Evolutionary conservation across 768 basidiomycete genomes (phyloP), one percentile per base, ranked within the genome.

Genomic region (Lepiota brunneoincarnata): DNA sequence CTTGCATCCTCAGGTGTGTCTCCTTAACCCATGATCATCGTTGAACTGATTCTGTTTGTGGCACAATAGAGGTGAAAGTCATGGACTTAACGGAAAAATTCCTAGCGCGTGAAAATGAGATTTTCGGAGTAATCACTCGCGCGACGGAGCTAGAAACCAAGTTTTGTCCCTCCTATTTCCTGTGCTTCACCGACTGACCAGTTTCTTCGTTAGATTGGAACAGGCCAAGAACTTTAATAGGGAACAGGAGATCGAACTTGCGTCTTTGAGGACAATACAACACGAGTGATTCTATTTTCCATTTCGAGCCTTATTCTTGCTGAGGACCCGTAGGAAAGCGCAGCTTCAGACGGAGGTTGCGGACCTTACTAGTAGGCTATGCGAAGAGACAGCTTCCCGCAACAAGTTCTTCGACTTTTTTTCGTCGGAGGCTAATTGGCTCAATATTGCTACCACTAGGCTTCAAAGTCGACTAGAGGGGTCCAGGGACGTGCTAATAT

Each of bases 61-160:
- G 35, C 23, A n/a, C n/a, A 17, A 21, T 37, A 71, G 72, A 63
- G 21, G 48, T 50, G 14, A 64, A 59, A n/a, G 38, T 70, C 2
- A 59, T 61, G 12, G 57, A 61, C 6, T 43, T 72, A 6, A 58
- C 62, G 2, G 62, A 61, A 6, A 55, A 61, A 7, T 48, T 75
- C 11, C 46, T 60, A 5, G 56, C 54, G 10, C 56, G 66, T n/a
- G 72, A 75, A 50, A 51, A 55, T 14, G 70, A 72, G 36, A 51
- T 65, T 9, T 46, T 69, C 10, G 65, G 62, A 35, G 58, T 57
- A 1, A 59, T 69, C 0, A 60, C 66, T 1, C 59, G 58, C 18
- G 61, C 67, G 2, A 64, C 64, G 1, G 47, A 38, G 15, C 4
- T 62, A 2, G 63, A 70, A 52, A 55, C 56, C 6, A 58, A 64